Conservation (phyloP, 345 rosid genomes). For the Corchorus capsularis region DNA sequence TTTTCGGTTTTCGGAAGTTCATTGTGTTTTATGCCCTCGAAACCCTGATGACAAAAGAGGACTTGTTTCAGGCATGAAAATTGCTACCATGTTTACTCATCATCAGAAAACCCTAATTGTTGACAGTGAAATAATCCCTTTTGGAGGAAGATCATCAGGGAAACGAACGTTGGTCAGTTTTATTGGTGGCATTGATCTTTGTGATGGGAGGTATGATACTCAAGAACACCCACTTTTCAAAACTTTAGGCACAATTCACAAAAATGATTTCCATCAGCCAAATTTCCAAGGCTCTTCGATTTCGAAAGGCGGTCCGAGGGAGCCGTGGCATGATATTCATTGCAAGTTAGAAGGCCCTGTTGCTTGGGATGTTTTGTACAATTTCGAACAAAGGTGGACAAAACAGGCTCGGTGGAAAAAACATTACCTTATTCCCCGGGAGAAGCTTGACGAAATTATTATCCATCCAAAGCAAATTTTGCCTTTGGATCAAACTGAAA, state of each 20-base stretch:
- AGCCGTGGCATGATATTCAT: conserved; percentile 97
- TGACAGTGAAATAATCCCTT: conserved; percentile 43
- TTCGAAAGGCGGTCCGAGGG: conserved; percentile 83
- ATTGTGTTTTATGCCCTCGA: conserved; percentile 67
- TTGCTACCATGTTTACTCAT: conserved; percentile 67
- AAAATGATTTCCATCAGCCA: conserved; percentile 81
- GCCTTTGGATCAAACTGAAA: conserved; percentile 8
- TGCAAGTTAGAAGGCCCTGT: conserved; percentile 85
- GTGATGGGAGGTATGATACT: conserved; percentile 83
- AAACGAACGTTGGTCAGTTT: conserved; percentile 70
- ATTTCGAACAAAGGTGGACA: conserved; percentile 90
- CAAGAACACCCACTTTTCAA: conserved; percentile 67
- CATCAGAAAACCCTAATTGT: conserved; percentile 78
- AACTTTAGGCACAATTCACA: conserved; percentile 55
- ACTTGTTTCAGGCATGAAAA: conserved; percentile 45
- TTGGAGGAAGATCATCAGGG: neutral
- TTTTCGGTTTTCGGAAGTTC: conserved; percentile 58
- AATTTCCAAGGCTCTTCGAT: conserved; percentile 62
- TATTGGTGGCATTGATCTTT: conserved; percentile 89
- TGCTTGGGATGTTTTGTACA: conserved; percentile 88
- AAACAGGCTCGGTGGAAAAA: conserved; percentile 44
- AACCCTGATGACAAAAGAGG: conserved; percentile 47
- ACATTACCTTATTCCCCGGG: conserved; percentile 34
- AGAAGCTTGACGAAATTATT: conserved; percentile 25
- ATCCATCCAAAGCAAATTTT: conserved; percentile 15